Conservation (phyloP, 2,329 filamentous ascomycete species). For the Plectosphaerella plurivora region DNA sequence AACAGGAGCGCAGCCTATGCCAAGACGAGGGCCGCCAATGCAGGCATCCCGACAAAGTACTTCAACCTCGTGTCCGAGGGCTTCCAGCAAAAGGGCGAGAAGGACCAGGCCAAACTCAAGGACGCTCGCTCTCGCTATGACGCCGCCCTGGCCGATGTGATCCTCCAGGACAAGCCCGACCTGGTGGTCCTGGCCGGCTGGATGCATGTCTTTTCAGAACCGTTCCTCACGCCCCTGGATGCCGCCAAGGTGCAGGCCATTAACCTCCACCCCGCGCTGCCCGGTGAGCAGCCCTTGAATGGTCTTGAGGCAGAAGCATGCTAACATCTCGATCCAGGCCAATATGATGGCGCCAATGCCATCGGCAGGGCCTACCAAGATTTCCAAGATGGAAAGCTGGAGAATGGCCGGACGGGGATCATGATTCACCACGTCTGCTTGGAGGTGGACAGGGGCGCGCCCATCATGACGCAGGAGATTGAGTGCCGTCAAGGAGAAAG, state of each 20-base stretch:
- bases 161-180: slow-evolving; percentile 63
- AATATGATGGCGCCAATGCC: slow-evolving; percentile 72
- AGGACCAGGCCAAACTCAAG: slow-evolving; percentile 46
- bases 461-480: not conserved
- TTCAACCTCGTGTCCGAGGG: slow-evolving; percentile 79
- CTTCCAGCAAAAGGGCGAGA: slow-evolving; percentile 52
- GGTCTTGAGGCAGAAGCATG: not conserved
- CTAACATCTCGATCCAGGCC: slow-evolving; percentile 37
- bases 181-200: slow-evolving; percentile 80
- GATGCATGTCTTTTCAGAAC: slow-evolving; percentile 75
- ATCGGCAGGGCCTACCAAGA: slow-evolving; percentile 76
- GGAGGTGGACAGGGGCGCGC: slow-evolving; percentile 72
- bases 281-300: slow-evolving; percentile 31
- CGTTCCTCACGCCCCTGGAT: slow-evolving; percentile 66
- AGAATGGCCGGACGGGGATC: slow-evolving; percentile 69
- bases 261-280: slow-evolving; percentile 76
- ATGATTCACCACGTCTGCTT: slow-evolving; percentile 85
- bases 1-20: slow-evolving; percentile 46
- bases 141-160: slow-evolving; percentile 25
- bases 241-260: slow-evolving; percentile 63
- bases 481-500: not conserved
- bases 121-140: slow-evolving; percentile 68
- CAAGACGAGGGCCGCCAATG: slow-evolving; percentile 37
- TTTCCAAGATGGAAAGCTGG: slow-evolving; percentile 59
- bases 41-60: slow-evolving; percentile 67